A percentile compares a stretch with the other conserved stretches of the same genome.
Evolutionary conservation across 2,329 filamentous ascomycete species (phyloP).

Genomic region (Chaetomiaceae sp.): DNA sequence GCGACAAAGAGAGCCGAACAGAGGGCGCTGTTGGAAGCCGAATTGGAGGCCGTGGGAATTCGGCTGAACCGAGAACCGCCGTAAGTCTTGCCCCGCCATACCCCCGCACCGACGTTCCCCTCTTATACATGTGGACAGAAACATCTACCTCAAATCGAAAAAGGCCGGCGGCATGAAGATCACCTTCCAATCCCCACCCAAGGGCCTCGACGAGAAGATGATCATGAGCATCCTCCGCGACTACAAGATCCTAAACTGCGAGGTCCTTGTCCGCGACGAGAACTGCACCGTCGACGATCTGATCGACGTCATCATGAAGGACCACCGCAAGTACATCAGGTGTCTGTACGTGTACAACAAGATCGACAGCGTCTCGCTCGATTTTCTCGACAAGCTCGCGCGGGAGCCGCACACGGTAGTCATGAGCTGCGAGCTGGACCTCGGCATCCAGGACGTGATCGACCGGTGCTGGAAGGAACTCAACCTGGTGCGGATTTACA

Average conservation of each 20-base stretch:
- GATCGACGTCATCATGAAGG: constrained; percentile 99
- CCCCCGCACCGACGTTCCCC: too few species aligned
- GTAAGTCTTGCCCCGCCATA: constrained; percentile 44
- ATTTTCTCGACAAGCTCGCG: constrained; percentile 87
- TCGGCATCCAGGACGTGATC: constrained; percentile 89
- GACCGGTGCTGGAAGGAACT: constrained; percentile 95
- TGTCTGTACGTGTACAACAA: constrained; percentile 99
- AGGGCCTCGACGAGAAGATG: constrained; percentile 95
- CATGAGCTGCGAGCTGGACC: constrained; percentile 94
- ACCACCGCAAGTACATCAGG: constrained; percentile 95
- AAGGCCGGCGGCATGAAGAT: constrained; percentile 99
- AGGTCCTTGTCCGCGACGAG: constrained; percentile 92
- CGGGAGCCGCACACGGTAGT: constrained; percentile 91
- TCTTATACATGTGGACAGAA: constrained; percentile 46
- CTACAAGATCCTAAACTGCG: constrained; percentile 98
- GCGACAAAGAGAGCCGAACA: constrained; percentile 96
- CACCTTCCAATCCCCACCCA: constrained; percentile 85
- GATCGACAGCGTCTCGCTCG: constrained; percentile 89
- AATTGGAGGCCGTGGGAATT: constrained; percentile 93
- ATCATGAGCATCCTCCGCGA: constrained; percentile 94
- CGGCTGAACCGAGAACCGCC: constrained; percentile 86
- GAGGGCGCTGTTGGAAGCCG: constrained; percentile 79
- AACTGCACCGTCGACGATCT: constrained; percentile 95
- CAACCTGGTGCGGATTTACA: constrained; percentile 86
- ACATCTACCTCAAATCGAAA: constrained; percentile 95